Evolutionary conservation across 192 early-diverging fungal genomes (phyloP).

Genomic region (Mortierella alpina): DNA sequence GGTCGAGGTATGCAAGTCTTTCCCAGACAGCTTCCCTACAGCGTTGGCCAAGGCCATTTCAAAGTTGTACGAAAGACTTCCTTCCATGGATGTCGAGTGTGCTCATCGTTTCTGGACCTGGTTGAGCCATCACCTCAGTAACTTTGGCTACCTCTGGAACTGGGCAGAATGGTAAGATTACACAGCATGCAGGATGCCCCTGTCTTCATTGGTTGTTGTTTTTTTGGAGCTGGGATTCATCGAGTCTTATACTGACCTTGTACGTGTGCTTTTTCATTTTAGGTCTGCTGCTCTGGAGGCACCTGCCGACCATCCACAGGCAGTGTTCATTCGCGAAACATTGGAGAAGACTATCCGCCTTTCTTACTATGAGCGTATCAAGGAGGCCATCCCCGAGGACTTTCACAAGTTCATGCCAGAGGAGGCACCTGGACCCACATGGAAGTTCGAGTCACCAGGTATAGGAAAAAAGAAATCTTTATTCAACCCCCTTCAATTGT

Average conservation of each 20-base stretch:
- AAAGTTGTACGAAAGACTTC: slow-evolving; percentile 72
- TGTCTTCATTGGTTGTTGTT: background rate
- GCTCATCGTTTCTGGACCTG: slow-evolving; percentile 86
- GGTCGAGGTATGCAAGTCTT: slow-evolving; percentile 77
- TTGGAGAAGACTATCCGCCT: slow-evolving; percentile 88
- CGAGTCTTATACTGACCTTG: background rate
- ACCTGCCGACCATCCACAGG: slow-evolving; percentile 64
- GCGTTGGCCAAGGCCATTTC: slow-evolving; percentile 75
- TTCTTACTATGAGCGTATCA: slow-evolving; percentile 91
- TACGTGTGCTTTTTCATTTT: slow-evolving; percentile 3
- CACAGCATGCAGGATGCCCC: background rate
- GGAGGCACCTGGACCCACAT: slow-evolving; percentile 75
- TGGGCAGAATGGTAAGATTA: slow-evolving; percentile 82
- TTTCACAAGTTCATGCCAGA: slow-evolving; percentile 69
- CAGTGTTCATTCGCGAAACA: slow-evolving; percentile 87
- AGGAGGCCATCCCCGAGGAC: slow-evolving; percentile 76
- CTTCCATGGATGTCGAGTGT: slow-evolving; percentile 87
- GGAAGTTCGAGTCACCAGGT: slow-evolving; percentile 74
- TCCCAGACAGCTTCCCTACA: slow-evolving; percentile 66
- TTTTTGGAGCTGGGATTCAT: too few relatives aligned
- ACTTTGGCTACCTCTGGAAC: slow-evolving; percentile 91
- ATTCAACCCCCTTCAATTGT: background rate
- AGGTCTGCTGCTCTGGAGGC: slow-evolving; percentile 67
- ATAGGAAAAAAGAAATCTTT: background rate
- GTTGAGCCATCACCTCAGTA: slow-evolving; percentile 93